A percentile compares a stretch with the other conserved stretches of the same genome.
These are phyloP conservation scores for Diplodia sapinea DNA, from an alignment of 2,329 filamentous ascomycete species.

Conservation along the genomic window DNA sequence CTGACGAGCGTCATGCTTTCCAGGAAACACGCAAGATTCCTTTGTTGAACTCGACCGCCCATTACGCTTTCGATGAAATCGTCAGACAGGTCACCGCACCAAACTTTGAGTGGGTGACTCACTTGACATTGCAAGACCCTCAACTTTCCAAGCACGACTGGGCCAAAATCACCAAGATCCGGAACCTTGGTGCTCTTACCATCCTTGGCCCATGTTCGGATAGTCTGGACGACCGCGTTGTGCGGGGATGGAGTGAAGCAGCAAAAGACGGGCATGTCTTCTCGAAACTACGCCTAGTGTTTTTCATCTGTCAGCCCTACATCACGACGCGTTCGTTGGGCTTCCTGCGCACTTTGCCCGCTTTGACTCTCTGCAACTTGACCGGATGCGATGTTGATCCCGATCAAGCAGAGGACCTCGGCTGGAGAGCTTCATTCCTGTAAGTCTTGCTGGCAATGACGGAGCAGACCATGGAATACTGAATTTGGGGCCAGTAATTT, in stretches of 20 bases:
- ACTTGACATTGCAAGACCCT: slow-evolving; percentile 9
- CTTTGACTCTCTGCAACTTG: slow-evolving; percentile 14
- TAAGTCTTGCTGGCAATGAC: background rate
- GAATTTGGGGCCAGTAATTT: background rate
- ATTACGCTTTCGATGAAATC: slow-evolving; percentile 6
- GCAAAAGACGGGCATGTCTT: slow-evolving; percentile 14
- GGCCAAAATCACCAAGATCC: background rate
- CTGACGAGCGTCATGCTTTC: slow-evolving; percentile 19
- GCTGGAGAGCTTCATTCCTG: background rate
- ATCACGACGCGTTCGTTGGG: background rate
- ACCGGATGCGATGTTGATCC: slow-evolving; percentile 1
- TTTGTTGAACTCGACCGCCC: background rate
- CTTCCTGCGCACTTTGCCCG: background rate
- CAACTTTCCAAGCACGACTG: background rate
- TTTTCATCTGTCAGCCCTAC: background rate
- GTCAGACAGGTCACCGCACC: slow-evolving; percentile 9
- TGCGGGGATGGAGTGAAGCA: slow-evolving; percentile 11
- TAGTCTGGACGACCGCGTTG: slow-evolving; percentile 21
- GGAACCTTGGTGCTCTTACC: slow-evolving; percentile 13
- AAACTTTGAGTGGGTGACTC: slow-evolving; percentile 22
- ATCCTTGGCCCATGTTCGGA: background rate
- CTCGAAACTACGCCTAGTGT: slow-evolving; percentile 2
- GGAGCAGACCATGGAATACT: background rate
- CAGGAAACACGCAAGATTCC: slow-evolving; percentile 10
- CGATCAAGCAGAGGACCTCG: background rate